Conservation (phyloP, 2,329 filamentous ascomycete species). For the Chrysoporthe cubensis region DNA sequence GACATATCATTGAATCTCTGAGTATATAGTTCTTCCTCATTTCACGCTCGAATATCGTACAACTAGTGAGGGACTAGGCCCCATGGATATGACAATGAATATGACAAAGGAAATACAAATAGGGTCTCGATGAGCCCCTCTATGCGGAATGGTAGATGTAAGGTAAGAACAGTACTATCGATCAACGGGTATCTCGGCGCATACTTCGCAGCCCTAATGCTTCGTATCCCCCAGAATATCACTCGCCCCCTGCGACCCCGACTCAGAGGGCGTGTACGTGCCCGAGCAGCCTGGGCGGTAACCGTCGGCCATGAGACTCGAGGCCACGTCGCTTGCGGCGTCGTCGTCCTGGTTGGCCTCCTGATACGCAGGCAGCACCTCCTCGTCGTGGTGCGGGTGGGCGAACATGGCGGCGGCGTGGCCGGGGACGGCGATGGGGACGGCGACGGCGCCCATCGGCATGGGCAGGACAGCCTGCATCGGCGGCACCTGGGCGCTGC, state of each 20-base stretch:
- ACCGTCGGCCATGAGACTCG: conserved; percentile 47
- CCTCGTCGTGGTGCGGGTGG: conserved; percentile 37
- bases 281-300: conserved; percentile 41
- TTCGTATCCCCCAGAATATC: conserved; percentile 34
- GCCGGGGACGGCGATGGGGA: conserved; percentile 29
- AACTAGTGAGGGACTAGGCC: neutral
- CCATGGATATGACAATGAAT: neutral
- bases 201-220: conserved; percentile 23
- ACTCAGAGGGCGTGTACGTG: conserved; percentile 33
- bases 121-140: neutral
- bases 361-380: conserved; percentile 49
- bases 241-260: conserved; percentile 29
- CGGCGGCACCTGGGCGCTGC: conserved; percentile 14
- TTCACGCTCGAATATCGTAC: conserved; percentile 7
- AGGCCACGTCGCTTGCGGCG: conserved; percentile 35
- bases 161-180: conserved; percentile 21
- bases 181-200: conserved; percentile 24
- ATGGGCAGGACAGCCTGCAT: conserved; percentile 17
- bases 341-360: conserved; percentile 34
- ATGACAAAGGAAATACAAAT: conserved; percentile 11
- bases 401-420: conserved; percentile 38
- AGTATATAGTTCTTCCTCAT: neutral
- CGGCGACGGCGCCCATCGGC: neutral
- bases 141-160: conserved; percentile 22
- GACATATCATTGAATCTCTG: neutral